phyloP scores from a whole-genome alignment of 2,329 filamentous ascomycete species.

The Orbilia quercus region DNA sequence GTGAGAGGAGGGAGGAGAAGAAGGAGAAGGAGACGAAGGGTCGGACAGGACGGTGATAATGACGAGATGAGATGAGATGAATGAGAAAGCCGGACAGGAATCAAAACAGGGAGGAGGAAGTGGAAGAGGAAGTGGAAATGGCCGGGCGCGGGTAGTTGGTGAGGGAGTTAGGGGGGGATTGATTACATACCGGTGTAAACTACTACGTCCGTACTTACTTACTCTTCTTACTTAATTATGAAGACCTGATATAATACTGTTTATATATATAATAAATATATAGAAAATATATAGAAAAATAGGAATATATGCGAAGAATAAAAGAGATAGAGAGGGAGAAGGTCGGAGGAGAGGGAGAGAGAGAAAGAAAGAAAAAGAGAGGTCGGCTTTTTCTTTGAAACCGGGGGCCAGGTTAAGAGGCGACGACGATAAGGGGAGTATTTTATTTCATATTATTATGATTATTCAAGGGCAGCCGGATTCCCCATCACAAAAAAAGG shows the following conservation, averaged over 20 bases:
- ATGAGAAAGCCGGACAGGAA: not conserved
- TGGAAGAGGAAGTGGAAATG: slow-evolving; percentile 7
- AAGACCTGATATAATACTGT: too few relatives aligned
- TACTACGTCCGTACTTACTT: too few relatives aligned
- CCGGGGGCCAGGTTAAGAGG: not conserved
- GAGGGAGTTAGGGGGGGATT: not conserved
- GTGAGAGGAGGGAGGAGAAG: slow-evolving; percentile 4
- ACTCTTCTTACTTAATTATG: too few relatives aligned
- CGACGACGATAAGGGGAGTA: slow-evolving; percentile 5
- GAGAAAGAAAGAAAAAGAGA: not conserved
- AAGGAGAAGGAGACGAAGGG: slow-evolving; percentile 15
- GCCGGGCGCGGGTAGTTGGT: slow-evolving; percentile 8
- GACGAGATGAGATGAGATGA: slow-evolving; percentile 9
- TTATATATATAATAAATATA: not conserved
- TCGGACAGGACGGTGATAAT: not conserved
- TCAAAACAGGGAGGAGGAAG: not conserved
- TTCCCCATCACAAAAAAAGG: slow-evolving; percentile 4
- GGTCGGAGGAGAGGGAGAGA: not conserved
- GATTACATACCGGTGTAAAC: too few relatives aligned
- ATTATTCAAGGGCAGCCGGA: too few relatives aligned
- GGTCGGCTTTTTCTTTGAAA: too few relatives aligned
- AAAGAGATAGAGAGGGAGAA: not conserved
- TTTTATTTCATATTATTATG: too few relatives aligned
- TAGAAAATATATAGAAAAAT: not conserved
- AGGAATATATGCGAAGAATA: not conserved